Base-by-base conservation (phyloP, 2,329 filamentous ascomycete genomes). In the Diaporthe sp. region DNA sequence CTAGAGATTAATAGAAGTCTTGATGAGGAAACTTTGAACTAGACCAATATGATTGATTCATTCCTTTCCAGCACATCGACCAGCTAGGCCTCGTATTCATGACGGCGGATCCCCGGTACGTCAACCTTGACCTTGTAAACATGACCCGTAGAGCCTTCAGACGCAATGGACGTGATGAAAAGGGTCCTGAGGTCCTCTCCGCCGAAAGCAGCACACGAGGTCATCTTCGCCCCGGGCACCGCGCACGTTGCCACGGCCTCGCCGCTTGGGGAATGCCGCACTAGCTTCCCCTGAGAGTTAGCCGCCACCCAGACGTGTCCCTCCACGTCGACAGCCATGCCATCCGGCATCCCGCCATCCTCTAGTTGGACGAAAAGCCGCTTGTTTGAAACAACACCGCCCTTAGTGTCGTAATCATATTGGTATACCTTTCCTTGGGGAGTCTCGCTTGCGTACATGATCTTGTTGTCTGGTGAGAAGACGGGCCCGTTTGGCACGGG, bases 401-500 rank as follows among this genome's bases (percentile, higher is more conserved):
- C 61, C 9, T 55, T 65, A 28, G 51, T 19, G 31, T 73, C 39
- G 53, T 76, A 76, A 19, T 76, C 69, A 28, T 57, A 76, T n/a
- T 58, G 53, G 49, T 65, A 75, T 19, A 76, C 13, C n/a, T 51
- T 69, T 15, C 75, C 73, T 8, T 55, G 62, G 6, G 75, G 73
- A 15, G 75, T 76, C 73, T 76, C 75, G 55, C 62, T 68, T 28
- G 37, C 75, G 37, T 70, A 76, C 69, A 76, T 70, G 17, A 44
- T 76, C 37, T 73, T 59, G 31, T 78, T 75, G 39, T 80, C 79
- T 12, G 78, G 78, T 3, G 79, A 79, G 74, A 76, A 80, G 22
- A 80, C 78, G n/a, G 78, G 78, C 5, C 79, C 78, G 55, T 80
- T 81, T 10, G 78, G 74, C 12, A 81, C 78, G 4, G 79, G 75